These are phyloP conservation scores for Cyberlindnera americana DNA, from an alignment of 805 yeast species.

Conservation along the genomic window DNA sequence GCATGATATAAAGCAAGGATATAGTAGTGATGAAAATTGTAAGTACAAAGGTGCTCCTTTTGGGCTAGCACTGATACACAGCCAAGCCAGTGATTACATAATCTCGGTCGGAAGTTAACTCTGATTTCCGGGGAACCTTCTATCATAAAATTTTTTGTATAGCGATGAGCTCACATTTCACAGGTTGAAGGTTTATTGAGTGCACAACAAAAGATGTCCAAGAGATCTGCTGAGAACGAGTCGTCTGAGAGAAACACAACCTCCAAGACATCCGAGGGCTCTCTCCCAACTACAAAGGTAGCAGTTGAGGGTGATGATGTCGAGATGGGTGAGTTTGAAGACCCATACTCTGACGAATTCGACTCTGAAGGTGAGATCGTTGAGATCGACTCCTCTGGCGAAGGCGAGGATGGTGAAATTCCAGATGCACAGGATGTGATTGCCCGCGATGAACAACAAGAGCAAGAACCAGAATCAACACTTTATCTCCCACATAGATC, in stretches of 20 bases:
- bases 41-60: no score
- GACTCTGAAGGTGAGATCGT: constrained; percentile 90
- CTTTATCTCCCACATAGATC: constrained; percentile 86
- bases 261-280: constrained; percentile 16
- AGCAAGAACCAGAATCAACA: constrained; percentile 37
- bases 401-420: constrained; percentile 31
- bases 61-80: no score
- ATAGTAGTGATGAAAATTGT: no score
- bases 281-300: constrained; percentile 19
- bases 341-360: constrained; percentile 85
- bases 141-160: background rate
- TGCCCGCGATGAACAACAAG: constrained; percentile 36
- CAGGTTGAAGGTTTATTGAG: background rate
- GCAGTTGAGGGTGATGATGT: constrained; percentile 40
- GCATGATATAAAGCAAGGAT: no score
- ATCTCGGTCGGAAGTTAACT: no score
- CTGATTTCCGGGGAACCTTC: no score
- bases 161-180: background rate
- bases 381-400: constrained; percentile 60
- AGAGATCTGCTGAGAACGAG: constrained; percentile 26
- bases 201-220: constrained; percentile 25
- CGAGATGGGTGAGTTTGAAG: constrained; percentile 84
- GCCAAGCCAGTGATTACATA: no score
- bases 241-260: constrained; percentile 23
- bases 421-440: constrained; percentile 33